A percentile compares a stretch with the other conserved stretches of the same genome.
phyloP scores from a whole-genome alignment of 257 asterid genomes.

The Knoxia roxburghii region DNA sequence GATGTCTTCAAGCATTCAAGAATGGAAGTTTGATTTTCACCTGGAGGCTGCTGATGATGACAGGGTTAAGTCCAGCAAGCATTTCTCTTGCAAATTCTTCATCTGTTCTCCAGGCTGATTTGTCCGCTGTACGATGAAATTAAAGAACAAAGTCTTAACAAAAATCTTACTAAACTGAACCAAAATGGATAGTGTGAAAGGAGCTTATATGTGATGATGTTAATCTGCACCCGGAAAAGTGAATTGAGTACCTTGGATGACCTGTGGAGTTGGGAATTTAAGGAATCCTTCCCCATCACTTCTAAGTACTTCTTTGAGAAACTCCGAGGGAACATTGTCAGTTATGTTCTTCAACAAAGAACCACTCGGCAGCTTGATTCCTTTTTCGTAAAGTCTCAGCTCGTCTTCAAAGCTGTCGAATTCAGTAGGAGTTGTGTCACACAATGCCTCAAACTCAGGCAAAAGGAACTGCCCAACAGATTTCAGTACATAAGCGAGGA shows the following conservation, averaged over 20 bases:
- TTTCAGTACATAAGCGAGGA: slow-evolving; percentile 54
- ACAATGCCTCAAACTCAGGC: slow-evolving; percentile 49
- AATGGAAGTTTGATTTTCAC: too few relatives aligned
- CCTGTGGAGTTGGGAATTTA: slow-evolving; percentile 57
- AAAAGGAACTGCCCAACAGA: slow-evolving; percentile 47
- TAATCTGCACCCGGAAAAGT: background rate
- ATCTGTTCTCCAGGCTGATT: slow-evolving; percentile 67
- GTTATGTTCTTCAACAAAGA: slow-evolving; percentile 32
- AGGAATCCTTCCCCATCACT: slow-evolving; percentile 51
- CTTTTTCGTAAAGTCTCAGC: slow-evolving; percentile 45
- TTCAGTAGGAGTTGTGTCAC: slow-evolving; percentile 47
- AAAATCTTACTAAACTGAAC: background rate
- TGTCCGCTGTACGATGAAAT: slow-evolving; percentile 35
- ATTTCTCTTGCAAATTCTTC: slow-evolving; percentile 77
- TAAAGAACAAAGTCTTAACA: background rate
- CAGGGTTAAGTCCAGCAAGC: slow-evolving; percentile 79
- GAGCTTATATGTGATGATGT: background rate
- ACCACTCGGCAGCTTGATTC: slow-evolving; percentile 31
- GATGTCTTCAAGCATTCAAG: too few relatives aligned
- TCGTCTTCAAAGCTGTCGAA: slow-evolving; percentile 66
- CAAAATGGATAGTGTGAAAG: too few relatives aligned
- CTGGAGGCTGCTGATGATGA: slow-evolving; percentile 53
- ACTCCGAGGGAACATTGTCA: slow-evolving; percentile 41
- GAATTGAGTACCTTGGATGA: slow-evolving; percentile 47
- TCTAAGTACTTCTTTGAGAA: slow-evolving; percentile 49